Evolutionary conservation across 2,329 filamentous ascomycete species (phyloP).

Genomic region (Metarhizium rileyi): DNA sequence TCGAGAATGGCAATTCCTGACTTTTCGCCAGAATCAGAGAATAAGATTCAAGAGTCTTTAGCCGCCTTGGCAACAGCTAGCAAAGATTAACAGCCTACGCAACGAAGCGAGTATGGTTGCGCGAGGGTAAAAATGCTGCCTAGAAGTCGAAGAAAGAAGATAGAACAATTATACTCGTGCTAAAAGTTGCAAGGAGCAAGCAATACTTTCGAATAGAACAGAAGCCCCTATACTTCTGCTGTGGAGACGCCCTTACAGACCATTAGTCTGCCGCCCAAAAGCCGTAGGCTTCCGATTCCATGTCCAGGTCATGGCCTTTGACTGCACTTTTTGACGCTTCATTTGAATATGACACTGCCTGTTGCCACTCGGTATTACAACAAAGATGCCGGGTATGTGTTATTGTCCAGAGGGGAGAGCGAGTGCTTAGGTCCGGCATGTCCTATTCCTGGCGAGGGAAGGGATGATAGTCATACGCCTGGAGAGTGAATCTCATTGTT

Average conservation of each 20-base stretch:
- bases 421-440: not conserved
- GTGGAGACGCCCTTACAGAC: too few species aligned
- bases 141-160: not conserved
- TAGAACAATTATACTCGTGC: not conserved
- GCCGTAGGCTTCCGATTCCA: not conserved
- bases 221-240: too few species aligned
- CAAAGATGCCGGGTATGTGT: too few species aligned
- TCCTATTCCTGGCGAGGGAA: not conserved
- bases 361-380: too few species aligned
- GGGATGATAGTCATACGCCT: not conserved
- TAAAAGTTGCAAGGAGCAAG: not conserved
- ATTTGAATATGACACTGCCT: not conserved
- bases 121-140: not conserved
- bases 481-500: not conserved
- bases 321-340: not conserved
- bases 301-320: not conserved
- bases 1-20: slow-evolving; percentile 23
- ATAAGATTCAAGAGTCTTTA: slow-evolving; percentile 6
- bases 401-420: not conserved
- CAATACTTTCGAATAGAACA: not conserved
- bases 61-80: slow-evolving; percentile 1
- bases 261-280: not conserved
- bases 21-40: slow-evolving; percentile 20
- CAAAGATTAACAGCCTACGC: not conserved
- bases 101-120: not conserved